Conservation (phyloP, 192 early-diverging fungal species). For the Coemansia sp. region DNA sequence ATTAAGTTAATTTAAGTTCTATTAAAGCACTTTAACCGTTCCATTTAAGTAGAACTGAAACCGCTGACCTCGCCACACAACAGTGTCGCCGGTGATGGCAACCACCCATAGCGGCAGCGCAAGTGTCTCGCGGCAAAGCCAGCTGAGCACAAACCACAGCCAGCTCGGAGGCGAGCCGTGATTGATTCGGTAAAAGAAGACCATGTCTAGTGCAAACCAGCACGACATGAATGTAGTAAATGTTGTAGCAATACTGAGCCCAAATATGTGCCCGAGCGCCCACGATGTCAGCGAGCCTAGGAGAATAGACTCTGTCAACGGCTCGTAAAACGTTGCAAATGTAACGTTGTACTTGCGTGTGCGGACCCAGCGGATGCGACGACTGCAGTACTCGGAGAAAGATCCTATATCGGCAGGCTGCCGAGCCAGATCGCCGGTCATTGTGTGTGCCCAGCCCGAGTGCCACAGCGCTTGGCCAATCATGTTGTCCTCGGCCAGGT, state of each 20-base stretch:
- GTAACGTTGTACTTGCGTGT: conserved; percentile 92
- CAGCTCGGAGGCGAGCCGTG: conserved; percentile 38
- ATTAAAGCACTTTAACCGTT: conserved; percentile 54
- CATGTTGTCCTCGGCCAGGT: conserved; percentile 94
- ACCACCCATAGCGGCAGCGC: conserved; percentile 83
- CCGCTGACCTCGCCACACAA: conserved; percentile 84
- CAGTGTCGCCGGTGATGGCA: conserved; percentile 77
- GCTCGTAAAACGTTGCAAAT: conserved; percentile 85
- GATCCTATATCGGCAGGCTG: conserved; percentile 78
- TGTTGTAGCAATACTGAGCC: conserved; percentile 40
- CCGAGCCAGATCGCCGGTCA: conserved; percentile 84
- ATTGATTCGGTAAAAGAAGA: conserved; percentile 53
- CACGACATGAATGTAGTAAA: conserved; percentile 57
- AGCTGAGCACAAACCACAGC: conserved; percentile 65
- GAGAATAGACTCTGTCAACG: conserved; percentile 86
- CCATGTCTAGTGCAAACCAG: conserved; percentile 63
- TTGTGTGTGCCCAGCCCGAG: conserved; percentile 73
- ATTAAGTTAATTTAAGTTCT: neutral
- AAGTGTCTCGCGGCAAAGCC: conserved; percentile 77
- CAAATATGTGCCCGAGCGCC: conserved; percentile 61
- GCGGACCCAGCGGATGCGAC: conserved; percentile 91
- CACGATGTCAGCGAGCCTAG: conserved; percentile 72
- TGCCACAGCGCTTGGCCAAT: conserved; percentile 84
- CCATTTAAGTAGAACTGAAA: conserved; percentile 64
- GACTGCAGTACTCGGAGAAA: conserved; percentile 75